Base-by-base conservation (phyloP, 345 rosid genomes). In the Aquilaria sinensis region DNA sequence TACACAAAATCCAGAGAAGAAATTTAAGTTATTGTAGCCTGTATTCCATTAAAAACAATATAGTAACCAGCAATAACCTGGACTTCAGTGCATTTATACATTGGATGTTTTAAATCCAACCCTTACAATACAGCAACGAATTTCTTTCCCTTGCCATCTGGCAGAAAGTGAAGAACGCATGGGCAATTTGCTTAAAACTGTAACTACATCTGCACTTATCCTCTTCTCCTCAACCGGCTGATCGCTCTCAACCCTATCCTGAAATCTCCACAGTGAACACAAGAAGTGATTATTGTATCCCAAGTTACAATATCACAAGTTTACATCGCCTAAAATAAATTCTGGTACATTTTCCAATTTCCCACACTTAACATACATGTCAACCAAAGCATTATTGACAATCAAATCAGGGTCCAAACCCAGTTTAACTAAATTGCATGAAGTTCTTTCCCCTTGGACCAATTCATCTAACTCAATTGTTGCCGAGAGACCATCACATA, bases 281-380 rank as follows among this genome's bases (percentile, higher is more conserved):
- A 83, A 7, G 89, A 81, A 33, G 84, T 67, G 66, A 87, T 78
- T 51, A 87, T 56, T 1, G 78, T 79, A 76, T 83, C 84, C 90
- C 90, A 87, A 31, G 90, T 72, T 31, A 87, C 82, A 2, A 73
- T 66, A 72, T 83, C 85, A 31, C 68, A 72, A 67, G 65, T 66
- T 53, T 56, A 74, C 87, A 81, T 79, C 61, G 47, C 57, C 46
- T 51, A 71, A 57, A 87, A 87, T 67, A 23, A 79, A 58, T 73
- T 69, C 64, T 58, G 76, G 66, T 33, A 84, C 73, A 31, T 76
- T 79, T 34, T 56, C 70, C 48, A 70, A n/a, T 53, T 73, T 67
- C 15, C 77, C 76, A 48, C 85, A 78, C 57, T 87, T 85, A 31
- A 87, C 78, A 60, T 85, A 83, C 89, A 87, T 74, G 69, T 78